A percentile compares a stretch with the other conserved stretches of the same genome.
phyloP scores from a whole-genome alignment of 106 monocot genomes.

The Alisma plantagoaquatica region DNA sequence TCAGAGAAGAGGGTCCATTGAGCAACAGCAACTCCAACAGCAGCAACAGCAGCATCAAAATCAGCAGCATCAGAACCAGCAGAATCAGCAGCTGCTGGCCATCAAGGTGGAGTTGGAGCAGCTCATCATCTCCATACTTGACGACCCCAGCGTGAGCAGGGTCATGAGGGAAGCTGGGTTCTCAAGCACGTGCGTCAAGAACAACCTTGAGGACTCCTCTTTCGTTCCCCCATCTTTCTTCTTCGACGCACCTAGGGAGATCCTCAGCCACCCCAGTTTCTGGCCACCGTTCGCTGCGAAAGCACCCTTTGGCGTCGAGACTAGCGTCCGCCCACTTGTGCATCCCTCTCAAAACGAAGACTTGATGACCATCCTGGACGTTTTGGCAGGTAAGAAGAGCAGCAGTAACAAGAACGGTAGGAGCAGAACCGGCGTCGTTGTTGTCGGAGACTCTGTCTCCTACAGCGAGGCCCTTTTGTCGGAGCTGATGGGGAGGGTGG shows the following conservation, averaged over 20 bases:
- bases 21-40: conserved; percentile 53
- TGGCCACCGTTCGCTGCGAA: conserved; percentile 43
- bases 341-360: conserved; percentile 35
- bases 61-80: conserved; percentile 33
- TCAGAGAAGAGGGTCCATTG: conserved; percentile 80
- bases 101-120: conserved; percentile 93
- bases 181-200: conserved; percentile 79
- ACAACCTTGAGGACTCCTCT: conserved; percentile 49
- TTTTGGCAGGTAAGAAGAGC: conserved; percentile 26
- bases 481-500: conserved; percentile 50
- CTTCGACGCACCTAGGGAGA: conserved; percentile 25
- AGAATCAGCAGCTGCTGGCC: conserved; percentile 54
- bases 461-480: conserved; percentile 40
- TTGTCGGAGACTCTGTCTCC: conserved; percentile 68
- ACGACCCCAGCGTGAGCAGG: conserved; percentile 93
- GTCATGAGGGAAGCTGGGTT: conserved; percentile 98
- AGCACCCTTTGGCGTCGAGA: too few relatives aligned
- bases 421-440: conserved; percentile 37
- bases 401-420: conserved; percentile 22
- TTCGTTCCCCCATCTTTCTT: conserved; percentile 12
- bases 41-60: conserved; percentile 30
- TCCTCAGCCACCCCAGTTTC: conserved; percentile 21
- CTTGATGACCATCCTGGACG: conserved; percentile 43
- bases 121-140: conserved; percentile 83
- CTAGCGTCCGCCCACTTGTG: conserved; percentile 14